Evolutionary conservation across 2,329 filamentous ascomycete species (phyloP).

Genomic region (Calcarisporium arbuscula): DNA sequence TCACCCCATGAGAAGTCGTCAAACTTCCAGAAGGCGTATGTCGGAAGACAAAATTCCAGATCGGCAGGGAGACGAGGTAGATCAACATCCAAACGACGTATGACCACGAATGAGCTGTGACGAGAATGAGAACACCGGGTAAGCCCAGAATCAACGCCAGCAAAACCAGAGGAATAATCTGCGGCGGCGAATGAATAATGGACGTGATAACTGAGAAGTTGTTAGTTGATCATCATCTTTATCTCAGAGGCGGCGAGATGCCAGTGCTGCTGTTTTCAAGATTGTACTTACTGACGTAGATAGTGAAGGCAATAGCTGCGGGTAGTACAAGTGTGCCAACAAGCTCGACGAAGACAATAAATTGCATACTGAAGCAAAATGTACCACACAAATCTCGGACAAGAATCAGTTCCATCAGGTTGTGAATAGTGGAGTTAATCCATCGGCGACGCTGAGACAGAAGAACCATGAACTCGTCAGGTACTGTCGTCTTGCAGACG

Average conservation of each 20-base stretch:
- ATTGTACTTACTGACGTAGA: constrained; percentile 78
- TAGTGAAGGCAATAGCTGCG: constrained; percentile 92
- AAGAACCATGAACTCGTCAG: constrained; percentile 84
- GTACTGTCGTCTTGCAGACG: constrained; percentile 97
- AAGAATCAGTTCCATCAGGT: constrained; percentile 93
- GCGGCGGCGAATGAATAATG: constrained; percentile 68
- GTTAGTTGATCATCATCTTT: not conserved
- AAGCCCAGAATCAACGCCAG: constrained; percentile 88
- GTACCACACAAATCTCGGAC: constrained; percentile 95
- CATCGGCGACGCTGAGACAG: constrained; percentile 92
- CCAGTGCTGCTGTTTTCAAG: not conserved
- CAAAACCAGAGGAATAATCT: constrained; percentile 85
- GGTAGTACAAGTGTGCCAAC: constrained; percentile 91
- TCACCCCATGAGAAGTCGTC: constrained; percentile 99
- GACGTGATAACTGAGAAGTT: constrained; percentile 67
- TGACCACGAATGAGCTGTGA: constrained; percentile 87
- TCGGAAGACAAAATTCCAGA: constrained; percentile 97
- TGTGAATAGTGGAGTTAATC: constrained; percentile 99
- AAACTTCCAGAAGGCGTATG: constrained; percentile 98
- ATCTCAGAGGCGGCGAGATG: not conserved
- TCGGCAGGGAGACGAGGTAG: constrained; percentile 84
- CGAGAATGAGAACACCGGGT: constrained; percentile 81
- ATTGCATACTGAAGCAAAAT: constrained; percentile 99
- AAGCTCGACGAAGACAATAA: constrained; percentile 92
- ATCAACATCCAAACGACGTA: constrained; percentile 97